A percentile compares a stretch with the other conserved stretches of the same genome.
Conservation (phyloP, 2,329 filamentous ascomycete genomes). For the Exophiala calicioides region DNA sequence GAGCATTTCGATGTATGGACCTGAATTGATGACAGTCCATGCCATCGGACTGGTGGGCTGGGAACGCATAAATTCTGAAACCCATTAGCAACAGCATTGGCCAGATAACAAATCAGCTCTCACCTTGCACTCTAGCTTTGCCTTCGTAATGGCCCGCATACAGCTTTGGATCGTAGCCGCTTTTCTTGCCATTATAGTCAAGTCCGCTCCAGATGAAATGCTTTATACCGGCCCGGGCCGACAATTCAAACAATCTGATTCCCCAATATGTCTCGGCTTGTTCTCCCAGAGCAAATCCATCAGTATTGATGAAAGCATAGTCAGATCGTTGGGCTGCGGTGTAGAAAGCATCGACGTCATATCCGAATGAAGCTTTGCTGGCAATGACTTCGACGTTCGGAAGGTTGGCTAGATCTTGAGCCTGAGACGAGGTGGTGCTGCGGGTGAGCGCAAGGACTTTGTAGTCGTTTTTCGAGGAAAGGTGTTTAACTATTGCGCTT, state of each 20-base stretch:
- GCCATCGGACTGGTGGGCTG: conserved; percentile 19
- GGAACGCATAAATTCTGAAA: conserved; percentile 14
- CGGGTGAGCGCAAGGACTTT: conserved; percentile 50
- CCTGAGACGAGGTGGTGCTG: conserved; percentile 43
- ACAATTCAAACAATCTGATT: conserved; percentile 40
- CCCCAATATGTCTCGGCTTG: conserved; percentile 53
- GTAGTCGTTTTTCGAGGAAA: conserved; percentile 11
- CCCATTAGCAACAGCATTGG: background rate
- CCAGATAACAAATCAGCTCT: conserved; percentile 16
- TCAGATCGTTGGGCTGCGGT: conserved; percentile 46
- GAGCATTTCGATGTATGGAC: conserved; percentile 32
- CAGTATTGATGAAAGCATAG: conserved; percentile 55
- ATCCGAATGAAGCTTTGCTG: conserved; percentile 44
- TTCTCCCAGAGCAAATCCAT: conserved; percentile 55
- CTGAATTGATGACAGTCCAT: conserved; percentile 24
- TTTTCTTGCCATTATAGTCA: conserved; percentile 52
- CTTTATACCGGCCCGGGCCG: conserved; percentile 36
- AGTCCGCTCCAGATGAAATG: conserved; percentile 53
- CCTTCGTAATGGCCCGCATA: conserved; percentile 52
- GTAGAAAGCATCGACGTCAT: conserved; percentile 47
- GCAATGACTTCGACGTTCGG: conserved; percentile 48
- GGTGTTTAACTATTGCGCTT: conserved; percentile 47
- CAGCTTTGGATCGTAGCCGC: conserved; percentile 48
- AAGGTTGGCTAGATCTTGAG: conserved; percentile 44
- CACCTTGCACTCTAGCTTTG: conserved; percentile 44